Conservation (phyloP, 371 early-diverging fungal genomes). For the Rhizopus arrhizus region DNA sequence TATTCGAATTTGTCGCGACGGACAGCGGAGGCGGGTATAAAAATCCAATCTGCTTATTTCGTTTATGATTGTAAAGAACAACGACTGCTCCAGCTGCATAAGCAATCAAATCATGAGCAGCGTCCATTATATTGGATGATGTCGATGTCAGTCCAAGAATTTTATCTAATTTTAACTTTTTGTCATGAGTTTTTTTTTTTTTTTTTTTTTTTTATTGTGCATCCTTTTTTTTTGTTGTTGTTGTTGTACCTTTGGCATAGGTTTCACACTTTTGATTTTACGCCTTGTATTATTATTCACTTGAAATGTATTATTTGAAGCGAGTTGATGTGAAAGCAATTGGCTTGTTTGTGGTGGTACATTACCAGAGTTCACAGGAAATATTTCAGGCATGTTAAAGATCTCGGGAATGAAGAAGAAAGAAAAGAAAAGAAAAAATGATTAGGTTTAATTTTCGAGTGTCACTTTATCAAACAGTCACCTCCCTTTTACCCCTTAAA, state of each 20-base stretch:
- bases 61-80: conserved; percentile 71
- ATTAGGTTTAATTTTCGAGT: not conserved
- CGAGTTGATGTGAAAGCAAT: conserved; percentile 33
- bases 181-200: not conserved
- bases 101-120: conserved; percentile 67
- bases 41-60: conserved; percentile 70
- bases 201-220: conserved; percentile 4
- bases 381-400: conserved; percentile 35
- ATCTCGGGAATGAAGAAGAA: not conserved
- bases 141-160: conserved; percentile 66
- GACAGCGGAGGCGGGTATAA: conserved; percentile 49
- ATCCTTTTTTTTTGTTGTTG: too few species aligned
- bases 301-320: conserved; percentile 8
- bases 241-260: conserved; percentile 23
- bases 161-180: conserved; percentile 64
- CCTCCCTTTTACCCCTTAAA: conserved; percentile 2
- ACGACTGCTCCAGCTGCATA: conserved; percentile 79
- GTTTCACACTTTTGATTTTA: conserved; percentile 1
- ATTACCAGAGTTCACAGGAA: conserved; percentile 55
- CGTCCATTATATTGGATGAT: conserved; percentile 59
- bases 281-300: conserved; percentile 21
- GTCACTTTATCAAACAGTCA: conserved; percentile 15
- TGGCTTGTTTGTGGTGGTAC: conserved; percentile 42
- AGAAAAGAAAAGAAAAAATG: conserved; percentile 2
- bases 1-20: conserved; percentile 1